Percentiles rank a stretch among this genome's conserved stretches.
Conservation (phyloP, 495 filamentous ascomycete species). For the Annulohypoxylon nitens region DNA sequence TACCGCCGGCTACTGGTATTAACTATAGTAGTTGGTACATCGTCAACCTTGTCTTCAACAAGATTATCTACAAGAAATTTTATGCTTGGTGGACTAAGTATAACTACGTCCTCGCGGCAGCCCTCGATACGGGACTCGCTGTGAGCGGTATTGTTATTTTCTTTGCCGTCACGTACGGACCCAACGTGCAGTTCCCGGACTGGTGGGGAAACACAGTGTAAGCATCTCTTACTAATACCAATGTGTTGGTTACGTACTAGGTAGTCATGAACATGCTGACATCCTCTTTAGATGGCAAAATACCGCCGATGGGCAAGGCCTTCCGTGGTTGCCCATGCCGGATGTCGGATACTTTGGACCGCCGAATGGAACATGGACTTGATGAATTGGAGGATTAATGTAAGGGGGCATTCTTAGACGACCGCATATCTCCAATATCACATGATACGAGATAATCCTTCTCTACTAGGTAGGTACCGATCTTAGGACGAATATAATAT, state of each 20-base stretch:
- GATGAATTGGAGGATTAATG: neutral
- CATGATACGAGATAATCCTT: neutral
- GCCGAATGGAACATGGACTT: conserved; percentile 59
- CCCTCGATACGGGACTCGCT: conserved; percentile 49
- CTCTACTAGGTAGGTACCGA: neutral
- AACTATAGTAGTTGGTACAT: conserved; percentile 65
- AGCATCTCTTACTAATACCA: conserved; percentile 4
- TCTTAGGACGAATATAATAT: neutral
- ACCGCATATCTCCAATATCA: neutral
- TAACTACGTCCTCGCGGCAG: conserved; percentile 52
- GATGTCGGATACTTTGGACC: conserved; percentile 61
- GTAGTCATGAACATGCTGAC: conserved; percentile 15
- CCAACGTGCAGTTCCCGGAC: conserved; percentile 48
- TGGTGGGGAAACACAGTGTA: conserved; percentile 53
- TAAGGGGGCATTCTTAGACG: neutral
- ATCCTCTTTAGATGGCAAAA: conserved; percentile 56
- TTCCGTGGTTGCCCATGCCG: conserved; percentile 59
- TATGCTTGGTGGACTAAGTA: conserved; percentile 60
- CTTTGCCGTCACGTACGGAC: conserved; percentile 51
- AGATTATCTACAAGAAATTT: conserved; percentile 55
- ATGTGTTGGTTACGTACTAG: neutral
- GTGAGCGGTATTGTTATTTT: conserved; percentile 53
- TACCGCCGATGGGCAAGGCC: conserved; percentile 60
- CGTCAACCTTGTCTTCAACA: conserved; percentile 62
- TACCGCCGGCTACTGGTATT: conserved; percentile 59